These are phyloP conservation scores for Neostapfia colusana DNA, from an alignment of 176 grass and related monocot genomes.

Conservation along the genomic window DNA sequence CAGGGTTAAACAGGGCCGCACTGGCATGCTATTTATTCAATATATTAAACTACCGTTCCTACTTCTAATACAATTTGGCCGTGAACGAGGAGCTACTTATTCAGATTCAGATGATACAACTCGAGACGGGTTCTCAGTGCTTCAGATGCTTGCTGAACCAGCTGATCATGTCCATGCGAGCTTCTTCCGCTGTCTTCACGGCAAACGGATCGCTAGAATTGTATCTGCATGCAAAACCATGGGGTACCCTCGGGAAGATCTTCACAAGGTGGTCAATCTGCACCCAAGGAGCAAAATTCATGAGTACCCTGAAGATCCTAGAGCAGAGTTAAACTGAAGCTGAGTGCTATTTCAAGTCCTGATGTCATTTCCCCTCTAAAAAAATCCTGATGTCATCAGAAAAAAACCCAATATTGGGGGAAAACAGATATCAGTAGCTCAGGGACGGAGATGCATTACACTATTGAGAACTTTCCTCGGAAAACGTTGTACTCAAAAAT, in stretches of 20 bases:
- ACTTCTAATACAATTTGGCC: background rate
- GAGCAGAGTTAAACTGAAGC: background rate
- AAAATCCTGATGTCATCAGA: no score
- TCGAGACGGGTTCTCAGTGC: background rate
- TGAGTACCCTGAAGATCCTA: background rate
- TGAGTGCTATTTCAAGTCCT: background rate
- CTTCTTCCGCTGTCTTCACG: conserved; percentile 58
- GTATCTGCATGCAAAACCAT: conserved; percentile 57
- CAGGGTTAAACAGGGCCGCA: background rate
- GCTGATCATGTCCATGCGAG: conserved; percentile 36
- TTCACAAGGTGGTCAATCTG: conserved; percentile 59
- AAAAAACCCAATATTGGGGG: background rate
- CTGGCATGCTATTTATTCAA: background rate
- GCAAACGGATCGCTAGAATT: conserved; percentile 29
- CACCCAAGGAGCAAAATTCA: background rate
- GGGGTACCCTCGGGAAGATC: conserved; percentile 49
- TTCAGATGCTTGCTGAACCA: conserved; percentile 58
- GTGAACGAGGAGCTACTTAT: background rate
- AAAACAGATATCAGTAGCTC: background rate
- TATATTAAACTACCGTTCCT: background rate
- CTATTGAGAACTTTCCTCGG: no score
- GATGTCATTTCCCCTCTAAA: background rate
- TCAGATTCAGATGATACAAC: background rate
- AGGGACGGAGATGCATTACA: background rate
- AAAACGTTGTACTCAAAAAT: background rate